Percentiles rank a stretch among this genome's conserved stretches.
phyloP scores from a whole-genome alignment of 495 filamentous ascomycete genomes.

The Penicillium daleae region DNA sequence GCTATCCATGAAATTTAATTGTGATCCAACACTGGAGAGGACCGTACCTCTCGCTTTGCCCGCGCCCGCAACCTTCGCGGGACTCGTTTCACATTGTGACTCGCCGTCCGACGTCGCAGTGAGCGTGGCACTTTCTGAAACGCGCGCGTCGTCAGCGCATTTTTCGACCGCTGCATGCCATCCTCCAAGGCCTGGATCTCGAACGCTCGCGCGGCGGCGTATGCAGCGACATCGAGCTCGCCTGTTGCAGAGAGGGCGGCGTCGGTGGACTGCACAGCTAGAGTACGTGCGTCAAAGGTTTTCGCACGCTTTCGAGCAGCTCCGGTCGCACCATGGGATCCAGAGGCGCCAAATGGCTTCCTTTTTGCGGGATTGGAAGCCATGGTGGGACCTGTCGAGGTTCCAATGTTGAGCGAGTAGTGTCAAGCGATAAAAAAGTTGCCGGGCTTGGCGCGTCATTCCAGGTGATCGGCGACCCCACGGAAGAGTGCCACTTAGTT shows the following conservation, averaged over 20 bases:
- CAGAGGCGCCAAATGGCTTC: constrained; percentile 28
- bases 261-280: constrained; percentile 71
- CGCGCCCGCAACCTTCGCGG: constrained; percentile 73
- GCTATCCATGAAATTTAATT: background rate
- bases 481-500: background rate
- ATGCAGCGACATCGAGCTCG: constrained; percentile 78
- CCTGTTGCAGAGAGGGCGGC: constrained; percentile 74
- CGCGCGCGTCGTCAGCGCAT: constrained; percentile 68
- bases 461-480: constrained; percentile 19
- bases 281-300: constrained; percentile 67
- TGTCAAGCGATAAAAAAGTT: constrained; percentile 29
- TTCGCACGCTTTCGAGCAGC: constrained; percentile 65
- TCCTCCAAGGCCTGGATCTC: constrained; percentile 85
- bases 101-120: constrained; percentile 84
- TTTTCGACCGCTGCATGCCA: constrained; percentile 74
- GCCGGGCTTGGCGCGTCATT: constrained; percentile 37
- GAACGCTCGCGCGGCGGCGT: constrained; percentile 79
- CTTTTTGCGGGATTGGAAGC: constrained; percentile 43
- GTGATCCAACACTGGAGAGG: background rate
- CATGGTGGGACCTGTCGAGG: constrained; percentile 34
- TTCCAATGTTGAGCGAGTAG: constrained; percentile 1
- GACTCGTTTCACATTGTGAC: constrained; percentile 93
- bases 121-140: constrained; percentile 89
- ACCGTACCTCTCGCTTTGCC: constrained; percentile 69
- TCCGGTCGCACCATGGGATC: constrained; percentile 27